phyloP scores from a whole-genome alignment of 1,284 basidiomycete genomes.

The Sanghuangporus sanghuang region DNA sequence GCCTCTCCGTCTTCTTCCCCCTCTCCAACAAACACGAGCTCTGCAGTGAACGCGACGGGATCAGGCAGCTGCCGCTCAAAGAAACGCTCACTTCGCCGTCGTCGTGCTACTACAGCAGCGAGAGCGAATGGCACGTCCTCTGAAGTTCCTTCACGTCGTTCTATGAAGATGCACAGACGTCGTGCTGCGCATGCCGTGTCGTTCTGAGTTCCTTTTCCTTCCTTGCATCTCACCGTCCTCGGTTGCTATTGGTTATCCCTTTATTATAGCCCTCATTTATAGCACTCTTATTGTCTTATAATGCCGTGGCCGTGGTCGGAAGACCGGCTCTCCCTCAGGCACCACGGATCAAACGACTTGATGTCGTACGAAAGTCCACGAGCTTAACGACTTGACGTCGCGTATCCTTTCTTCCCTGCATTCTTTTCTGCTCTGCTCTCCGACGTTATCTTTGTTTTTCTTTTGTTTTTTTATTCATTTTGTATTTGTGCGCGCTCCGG shows the following conservation, averaged over 20 bases:
- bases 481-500: not conserved
- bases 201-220: not conserved
- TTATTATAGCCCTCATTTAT: not conserved
- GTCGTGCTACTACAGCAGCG: not conserved
- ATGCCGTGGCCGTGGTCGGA: not conserved
- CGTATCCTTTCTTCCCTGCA: not conserved
- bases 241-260: not conserved
- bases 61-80: not conserved
- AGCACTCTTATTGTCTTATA: not conserved
- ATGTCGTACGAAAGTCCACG: conserved; percentile 1
- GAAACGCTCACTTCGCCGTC: conserved; percentile 9
- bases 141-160: not conserved
- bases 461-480: not conserved
- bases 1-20: not conserved
- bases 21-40: not conserved
- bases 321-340: not conserved
- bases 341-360: conserved; percentile 5
- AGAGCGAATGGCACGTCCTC: not conserved
- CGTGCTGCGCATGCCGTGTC: not conserved
- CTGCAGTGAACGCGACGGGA: not conserved
- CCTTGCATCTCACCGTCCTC: not conserved
- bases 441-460: not conserved
- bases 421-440: not conserved
- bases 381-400: conserved; percentile 8
- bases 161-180: conserved; percentile 6